These are phyloP conservation scores for Tephrocybe sp. DNA, from an alignment of 768 basidiomycete species.

Conservation along the genomic window DNA sequence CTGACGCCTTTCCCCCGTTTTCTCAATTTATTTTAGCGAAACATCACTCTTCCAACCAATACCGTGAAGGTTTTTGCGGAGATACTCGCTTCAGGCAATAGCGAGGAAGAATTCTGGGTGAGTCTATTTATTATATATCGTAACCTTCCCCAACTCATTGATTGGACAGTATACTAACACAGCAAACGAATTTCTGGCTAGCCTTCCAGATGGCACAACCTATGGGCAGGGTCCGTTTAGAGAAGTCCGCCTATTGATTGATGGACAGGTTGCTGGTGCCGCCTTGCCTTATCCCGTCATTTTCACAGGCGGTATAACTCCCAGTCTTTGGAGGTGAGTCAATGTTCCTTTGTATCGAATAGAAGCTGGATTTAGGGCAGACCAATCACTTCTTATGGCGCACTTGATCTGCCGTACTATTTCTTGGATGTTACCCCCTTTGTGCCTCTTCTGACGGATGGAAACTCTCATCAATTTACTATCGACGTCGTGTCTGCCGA, in stretches of 20 bases:
- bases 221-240: conserved; percentile 48
- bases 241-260: conserved; percentile 45
- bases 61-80: conserved; percentile 67
- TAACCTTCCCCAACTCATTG: background rate
- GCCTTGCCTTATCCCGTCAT: conserved; percentile 57
- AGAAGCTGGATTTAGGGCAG: conserved; percentile 23
- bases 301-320: conserved; percentile 75
- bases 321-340: conserved; percentile 62
- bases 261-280: conserved; percentile 43
- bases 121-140: background rate
- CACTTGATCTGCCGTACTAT: conserved; percentile 75
- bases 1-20: background rate
- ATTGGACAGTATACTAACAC: conserved; percentile 60
- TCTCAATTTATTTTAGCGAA: conserved; percentile 38
- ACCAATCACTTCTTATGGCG: conserved; percentile 75
- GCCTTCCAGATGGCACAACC: conserved; percentile 45
- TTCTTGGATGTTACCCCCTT: conserved; percentile 79
- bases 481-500: conserved; percentile 76
- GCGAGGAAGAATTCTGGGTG: conserved; percentile 77
- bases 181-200: conserved; percentile 53
- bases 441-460: conserved; percentile 65
- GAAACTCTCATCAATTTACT: conserved; percentile 64
- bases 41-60: conserved; percentile 68
- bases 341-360: background rate
- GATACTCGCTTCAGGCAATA: conserved; percentile 62